Conservation (phyloP, 179 eudicot species). For the Beta lomatogona region DNA sequence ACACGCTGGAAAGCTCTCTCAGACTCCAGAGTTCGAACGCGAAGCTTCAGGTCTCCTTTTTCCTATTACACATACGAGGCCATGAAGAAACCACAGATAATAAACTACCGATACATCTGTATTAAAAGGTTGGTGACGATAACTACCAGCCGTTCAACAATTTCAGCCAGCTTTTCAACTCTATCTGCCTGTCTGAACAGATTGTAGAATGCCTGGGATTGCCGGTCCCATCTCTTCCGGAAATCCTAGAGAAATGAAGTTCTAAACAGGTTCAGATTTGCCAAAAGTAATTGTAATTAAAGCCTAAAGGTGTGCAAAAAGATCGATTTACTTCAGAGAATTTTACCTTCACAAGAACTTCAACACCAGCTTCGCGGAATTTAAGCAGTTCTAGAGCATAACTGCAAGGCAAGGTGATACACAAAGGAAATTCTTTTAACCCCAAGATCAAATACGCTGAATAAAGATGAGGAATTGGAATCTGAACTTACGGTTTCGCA, state of each 20-base stretch:
- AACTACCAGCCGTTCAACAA: constrained; percentile 81
- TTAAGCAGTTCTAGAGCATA: constrained; percentile 89
- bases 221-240: constrained; percentile 87
- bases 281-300: neutral
- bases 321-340: constrained; percentile 4
- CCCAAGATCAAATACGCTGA: neutral
- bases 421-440: neutral
- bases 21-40: constrained; percentile 91
- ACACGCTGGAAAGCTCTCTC: constrained; percentile 98
- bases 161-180: constrained; percentile 75
- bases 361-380: constrained; percentile 96
- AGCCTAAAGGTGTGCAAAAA: neutral
- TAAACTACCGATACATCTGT: neutral
- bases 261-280: neutral
- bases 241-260: constrained; percentile 60
- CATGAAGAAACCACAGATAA: neutral
- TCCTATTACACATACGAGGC: constrained; percentile 49
- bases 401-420: constrained; percentile 42
- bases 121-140: constrained; percentile 10
- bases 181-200: constrained; percentile 96
- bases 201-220: constrained; percentile 89
- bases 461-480: neutral
- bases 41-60: constrained; percentile 96
- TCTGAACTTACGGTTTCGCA: constrained; percentile 85
- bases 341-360: constrained; percentile 76